Percentiles rank a stretch among this genome's conserved stretches.
phyloP scores from a whole-genome alignment of 2,329 filamentous ascomycete genomes.

The Aspergillus thermomutatus region DNA sequence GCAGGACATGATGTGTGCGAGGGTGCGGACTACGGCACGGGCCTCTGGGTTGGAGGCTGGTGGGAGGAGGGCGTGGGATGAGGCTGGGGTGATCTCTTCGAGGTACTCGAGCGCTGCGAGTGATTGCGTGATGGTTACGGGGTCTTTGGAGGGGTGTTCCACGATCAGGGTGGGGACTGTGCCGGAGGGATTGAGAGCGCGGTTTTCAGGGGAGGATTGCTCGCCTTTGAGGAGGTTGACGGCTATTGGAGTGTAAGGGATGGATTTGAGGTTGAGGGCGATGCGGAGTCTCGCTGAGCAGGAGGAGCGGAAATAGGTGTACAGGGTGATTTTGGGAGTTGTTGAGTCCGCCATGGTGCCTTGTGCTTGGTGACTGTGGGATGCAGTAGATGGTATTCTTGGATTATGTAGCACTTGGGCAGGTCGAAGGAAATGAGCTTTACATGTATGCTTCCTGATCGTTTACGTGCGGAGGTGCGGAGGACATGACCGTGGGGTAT shows the following conservation, averaged over 20 bases:
- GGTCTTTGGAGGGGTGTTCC: conserved; percentile 18
- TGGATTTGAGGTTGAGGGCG: conserved; percentile 54
- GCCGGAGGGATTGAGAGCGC: conserved; percentile 51
- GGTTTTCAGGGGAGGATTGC: conserved; percentile 47
- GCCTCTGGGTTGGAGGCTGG: conserved; percentile 31
- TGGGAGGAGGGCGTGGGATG: conserved; percentile 47
- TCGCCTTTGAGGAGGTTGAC: conserved; percentile 56
- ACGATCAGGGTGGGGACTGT: conserved; percentile 55
- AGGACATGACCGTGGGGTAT: not conserved
- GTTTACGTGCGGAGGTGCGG: not conserved
- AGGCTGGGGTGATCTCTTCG: conserved; percentile 52
- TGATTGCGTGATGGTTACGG: conserved; percentile 53
- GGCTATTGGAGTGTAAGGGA: conserved; percentile 47
- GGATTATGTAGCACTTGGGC: not conserved
- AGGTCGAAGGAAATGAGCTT: not conserved
- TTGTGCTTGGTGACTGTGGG: not conserved
- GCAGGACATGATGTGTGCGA: conserved; percentile 53
- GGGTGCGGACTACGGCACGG: conserved; percentile 52
- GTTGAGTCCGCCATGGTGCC: conserved; percentile 16
- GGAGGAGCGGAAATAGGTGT: conserved; percentile 62
- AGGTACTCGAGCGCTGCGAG: conserved; percentile 61
- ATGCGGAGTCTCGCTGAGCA: conserved; percentile 62
- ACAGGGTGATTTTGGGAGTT: conserved; percentile 37
- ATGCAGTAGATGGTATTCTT: conserved; percentile 3
- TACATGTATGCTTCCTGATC: not conserved